phyloP scores from a whole-genome alignment of 192 early-diverging fungal species.

The Backusella sp. region DNA sequence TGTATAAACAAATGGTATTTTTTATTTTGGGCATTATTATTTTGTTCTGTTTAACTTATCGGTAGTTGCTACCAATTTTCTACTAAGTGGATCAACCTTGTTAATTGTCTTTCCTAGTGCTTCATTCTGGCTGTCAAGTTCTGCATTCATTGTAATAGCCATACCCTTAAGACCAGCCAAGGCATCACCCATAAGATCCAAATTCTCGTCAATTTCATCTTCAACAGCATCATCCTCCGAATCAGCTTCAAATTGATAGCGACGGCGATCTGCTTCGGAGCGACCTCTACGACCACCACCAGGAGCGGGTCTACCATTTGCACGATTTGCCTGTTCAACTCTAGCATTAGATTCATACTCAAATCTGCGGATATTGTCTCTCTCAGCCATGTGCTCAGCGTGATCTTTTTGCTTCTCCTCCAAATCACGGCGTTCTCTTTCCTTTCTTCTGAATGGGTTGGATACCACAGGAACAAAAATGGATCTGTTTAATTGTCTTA shows the following conservation, averaged over 20 bases:
- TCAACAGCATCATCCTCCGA: constrained; percentile 66
- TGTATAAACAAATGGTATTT: not conserved
- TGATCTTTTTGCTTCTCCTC: constrained; percentile 49
- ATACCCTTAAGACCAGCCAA: constrained; percentile 57
- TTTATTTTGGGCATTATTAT: constrained; percentile 1
- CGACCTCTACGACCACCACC: constrained; percentile 44
- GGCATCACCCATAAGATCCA: constrained; percentile 55
- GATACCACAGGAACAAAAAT: constrained; percentile 69
- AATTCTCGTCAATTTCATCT: constrained; percentile 66
- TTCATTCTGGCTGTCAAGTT: constrained; percentile 63
- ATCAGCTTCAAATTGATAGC: constrained; percentile 67
- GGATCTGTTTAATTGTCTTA: constrained; percentile 70
- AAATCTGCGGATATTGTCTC: constrained; percentile 52
- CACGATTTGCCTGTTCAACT: constrained; percentile 46
- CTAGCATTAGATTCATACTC: constrained; percentile 61
- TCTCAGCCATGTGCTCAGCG: constrained; percentile 45
- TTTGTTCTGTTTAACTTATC: constrained; percentile 34
- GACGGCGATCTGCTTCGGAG: constrained; percentile 48
- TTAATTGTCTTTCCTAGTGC: constrained; percentile 47
- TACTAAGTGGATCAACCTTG: constrained; percentile 50
- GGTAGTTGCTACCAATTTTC: constrained; percentile 23
- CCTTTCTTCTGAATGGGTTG: constrained; percentile 66
- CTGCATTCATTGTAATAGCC: constrained; percentile 54
- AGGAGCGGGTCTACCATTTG: constrained; percentile 27
- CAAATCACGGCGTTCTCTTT: constrained; percentile 57